phyloP scores from a whole-genome alignment of 2,329 filamentous ascomycete genomes.

The Tothia fuscella region DNA sequence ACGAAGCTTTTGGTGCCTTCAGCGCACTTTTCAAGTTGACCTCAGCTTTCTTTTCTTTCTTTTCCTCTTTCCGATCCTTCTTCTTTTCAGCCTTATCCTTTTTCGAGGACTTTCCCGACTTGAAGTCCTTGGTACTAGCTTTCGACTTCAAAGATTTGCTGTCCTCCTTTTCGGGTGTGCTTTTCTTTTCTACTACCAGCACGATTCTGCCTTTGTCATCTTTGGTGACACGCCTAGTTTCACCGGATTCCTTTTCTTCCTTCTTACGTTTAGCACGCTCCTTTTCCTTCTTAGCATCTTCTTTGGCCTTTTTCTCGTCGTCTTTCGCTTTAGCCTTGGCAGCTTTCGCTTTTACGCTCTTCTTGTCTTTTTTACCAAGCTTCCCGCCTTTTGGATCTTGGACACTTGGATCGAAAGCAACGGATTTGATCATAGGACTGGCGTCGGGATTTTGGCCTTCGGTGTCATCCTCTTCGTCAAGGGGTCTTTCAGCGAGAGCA shows the following conservation, averaged over 20 bases:
- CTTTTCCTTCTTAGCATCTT: slow-evolving; percentile 9
- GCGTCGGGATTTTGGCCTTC: too few species aligned
- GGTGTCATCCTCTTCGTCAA: not conserved
- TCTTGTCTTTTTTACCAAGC: slow-evolving; percentile 6
- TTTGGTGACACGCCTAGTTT: slow-evolving; percentile 1
- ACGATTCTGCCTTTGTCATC: slow-evolving; percentile 8
- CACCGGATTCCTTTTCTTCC: slow-evolving; percentile 1
- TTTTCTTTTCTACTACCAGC: slow-evolving; percentile 8
- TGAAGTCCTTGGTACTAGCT: not conserved
- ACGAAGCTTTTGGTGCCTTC: slow-evolving; percentile 1
- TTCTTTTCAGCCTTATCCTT: slow-evolving; percentile 3
- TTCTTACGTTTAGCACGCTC: slow-evolving; percentile 2
- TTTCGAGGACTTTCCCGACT: slow-evolving; percentile 3
- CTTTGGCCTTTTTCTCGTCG: slow-evolving; percentile 7
- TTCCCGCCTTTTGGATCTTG: slow-evolving; percentile 10
- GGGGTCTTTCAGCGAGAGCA: not conserved
- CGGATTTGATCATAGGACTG: not conserved
- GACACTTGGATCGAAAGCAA: slow-evolving; percentile 10
- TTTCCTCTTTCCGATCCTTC: not conserved
- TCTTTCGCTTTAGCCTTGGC: not conserved
- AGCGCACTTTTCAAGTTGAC: slow-evolving; percentile 1
- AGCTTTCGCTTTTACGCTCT: slow-evolving; percentile 8
- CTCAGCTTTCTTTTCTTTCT: not conserved
- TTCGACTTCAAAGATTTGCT: not conserved
- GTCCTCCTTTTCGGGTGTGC: slow-evolving; percentile 2